A percentile compares a stretch with the other conserved stretches of the same genome.
Evolutionary conservation across 2,329 filamentous ascomycete species (phyloP).

Genomic region (Colletotrichum tropicale): DNA sequence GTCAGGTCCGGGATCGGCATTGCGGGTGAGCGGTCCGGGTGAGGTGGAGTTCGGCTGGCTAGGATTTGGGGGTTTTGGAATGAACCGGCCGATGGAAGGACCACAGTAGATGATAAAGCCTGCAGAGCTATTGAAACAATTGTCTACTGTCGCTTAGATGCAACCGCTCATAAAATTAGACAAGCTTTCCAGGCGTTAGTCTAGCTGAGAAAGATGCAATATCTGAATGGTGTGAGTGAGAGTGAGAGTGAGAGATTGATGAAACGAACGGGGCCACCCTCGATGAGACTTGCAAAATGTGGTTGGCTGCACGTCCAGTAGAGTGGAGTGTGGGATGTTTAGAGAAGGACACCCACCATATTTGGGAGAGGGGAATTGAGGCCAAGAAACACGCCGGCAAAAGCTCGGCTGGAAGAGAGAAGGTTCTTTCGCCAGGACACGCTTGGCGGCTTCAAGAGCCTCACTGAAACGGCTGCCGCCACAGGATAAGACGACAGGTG

Average conservation of each 20-base stretch:
- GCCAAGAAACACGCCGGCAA: not conserved
- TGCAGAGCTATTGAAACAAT: not conserved
- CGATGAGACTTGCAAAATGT: not conserved
- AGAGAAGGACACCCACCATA: not conserved
- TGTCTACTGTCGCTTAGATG: not conserved
- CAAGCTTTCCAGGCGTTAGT: not conserved
- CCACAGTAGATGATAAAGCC: not conserved
- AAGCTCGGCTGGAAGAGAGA: not conserved
- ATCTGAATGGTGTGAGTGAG: not conserved
- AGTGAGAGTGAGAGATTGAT: slow-evolving; percentile 2
- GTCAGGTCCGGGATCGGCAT: slow-evolving; percentile 34
- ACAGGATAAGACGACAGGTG: slow-evolving; percentile 10
- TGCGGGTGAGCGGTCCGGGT: too few relatives aligned
- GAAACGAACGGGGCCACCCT: not conserved
- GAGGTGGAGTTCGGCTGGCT: not conserved
- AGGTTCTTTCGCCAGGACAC: not conserved
- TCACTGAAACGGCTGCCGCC: slow-evolving; percentile 8
- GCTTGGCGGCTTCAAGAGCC: not conserved
- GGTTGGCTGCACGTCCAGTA: not conserved
- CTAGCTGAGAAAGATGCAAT: not conserved
- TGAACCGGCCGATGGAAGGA: not conserved
- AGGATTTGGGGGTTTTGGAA: not conserved
- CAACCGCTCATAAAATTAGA: not conserved
- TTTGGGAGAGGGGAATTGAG: not conserved
- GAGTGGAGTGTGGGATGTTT: not conserved